A percentile compares a stretch with the other conserved stretches of the same genome.
phyloP scores from a whole-genome alignment of 306 rosid genomes.

The Corylus avellana region DNA sequence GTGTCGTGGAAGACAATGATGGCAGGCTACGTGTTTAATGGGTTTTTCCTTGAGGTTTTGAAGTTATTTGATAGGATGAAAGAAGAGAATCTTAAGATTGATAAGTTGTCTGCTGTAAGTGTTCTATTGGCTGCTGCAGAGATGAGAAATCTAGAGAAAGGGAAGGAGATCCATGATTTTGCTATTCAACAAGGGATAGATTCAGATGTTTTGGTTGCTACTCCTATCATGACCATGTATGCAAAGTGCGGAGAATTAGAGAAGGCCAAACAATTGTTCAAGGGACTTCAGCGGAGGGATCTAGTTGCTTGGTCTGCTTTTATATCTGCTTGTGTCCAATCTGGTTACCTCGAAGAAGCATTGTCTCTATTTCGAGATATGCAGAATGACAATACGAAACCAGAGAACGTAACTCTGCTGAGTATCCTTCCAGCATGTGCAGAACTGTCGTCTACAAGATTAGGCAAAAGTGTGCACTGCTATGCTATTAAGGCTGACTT shows the following conservation, averaged over 20 bases:
- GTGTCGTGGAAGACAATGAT: constrained; percentile 65
- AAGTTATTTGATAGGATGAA: constrained; percentile 49
- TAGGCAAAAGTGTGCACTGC: constrained; percentile 65
- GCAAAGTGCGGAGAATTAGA: constrained; percentile 61
- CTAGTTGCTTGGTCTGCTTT: constrained; percentile 66
- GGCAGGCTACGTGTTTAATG: constrained; percentile 57
- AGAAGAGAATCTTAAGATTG: constrained; percentile 37
- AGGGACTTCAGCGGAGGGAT: constrained; percentile 48
- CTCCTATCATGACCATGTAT: constrained; percentile 64
- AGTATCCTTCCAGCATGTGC: constrained; percentile 57
- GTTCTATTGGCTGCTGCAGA: constrained; percentile 64
- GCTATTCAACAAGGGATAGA: constrained; percentile 39
- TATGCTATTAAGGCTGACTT: constrained; percentile 44
- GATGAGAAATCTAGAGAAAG: constrained; percentile 57
- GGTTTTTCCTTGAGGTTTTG: constrained; percentile 54
- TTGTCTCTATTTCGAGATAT: constrained; percentile 47
- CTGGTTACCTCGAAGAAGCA: constrained; percentile 55
- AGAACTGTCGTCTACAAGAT: constrained; percentile 40
- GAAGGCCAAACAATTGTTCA: constrained; percentile 52
- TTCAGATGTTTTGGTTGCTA: constrained; percentile 52
- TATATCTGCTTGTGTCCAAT: constrained; percentile 59
- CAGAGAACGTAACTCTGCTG: constrained; percentile 39
- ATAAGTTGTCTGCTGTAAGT: constrained; percentile 45
- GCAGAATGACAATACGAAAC: constrained; percentile 48
- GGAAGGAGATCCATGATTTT: constrained; percentile 49